Conservation (phyloP, 768 basidiomycete genomes). For the Fomitopsis serialis region DNA sequence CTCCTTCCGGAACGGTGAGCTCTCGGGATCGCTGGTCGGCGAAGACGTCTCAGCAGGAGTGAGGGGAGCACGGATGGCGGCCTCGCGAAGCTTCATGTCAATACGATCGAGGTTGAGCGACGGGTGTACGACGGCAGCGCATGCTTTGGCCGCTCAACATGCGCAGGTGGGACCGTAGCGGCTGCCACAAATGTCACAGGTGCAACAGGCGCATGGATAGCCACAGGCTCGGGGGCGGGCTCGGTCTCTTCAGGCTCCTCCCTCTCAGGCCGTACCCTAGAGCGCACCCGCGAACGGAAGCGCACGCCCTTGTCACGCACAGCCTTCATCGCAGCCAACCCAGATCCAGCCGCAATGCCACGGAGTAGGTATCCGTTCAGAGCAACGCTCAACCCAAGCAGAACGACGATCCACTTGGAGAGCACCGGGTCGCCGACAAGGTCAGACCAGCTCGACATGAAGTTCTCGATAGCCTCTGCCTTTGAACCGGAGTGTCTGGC, state of each 20-base stretch:
- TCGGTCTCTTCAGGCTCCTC: conserved; percentile 8
- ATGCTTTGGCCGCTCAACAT: conserved; percentile 4
- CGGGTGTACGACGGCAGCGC: conserved; percentile 16
- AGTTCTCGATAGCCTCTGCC: conserved; percentile 65
- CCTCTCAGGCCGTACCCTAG: conserved; percentile 12
- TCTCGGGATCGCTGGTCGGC: conserved; percentile 12
- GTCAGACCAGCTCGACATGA: conserved; percentile 86
- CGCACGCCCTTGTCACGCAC: conserved; percentile 20
- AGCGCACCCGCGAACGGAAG: conserved; percentile 19
- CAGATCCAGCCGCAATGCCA: conserved; percentile 59
- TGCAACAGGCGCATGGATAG: conserved; percentile 12
- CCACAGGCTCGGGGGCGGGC: conserved; percentile 10
- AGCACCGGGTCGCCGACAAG: conserved; percentile 93
- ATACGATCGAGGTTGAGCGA: conserved; percentile 54
- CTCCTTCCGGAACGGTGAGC: conserved; percentile 3
- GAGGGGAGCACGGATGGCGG: conserved; percentile 18
- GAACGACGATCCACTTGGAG: conserved; percentile 90
- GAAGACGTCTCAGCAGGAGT: conserved; percentile 19
- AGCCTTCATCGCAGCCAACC: conserved; percentile 20
- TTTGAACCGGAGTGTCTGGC: conserved; percentile 18
- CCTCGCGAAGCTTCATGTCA: conserved; percentile 42
- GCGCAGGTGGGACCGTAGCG: not conserved
- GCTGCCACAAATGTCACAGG: conserved; percentile 7
- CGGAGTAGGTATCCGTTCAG: conserved; percentile 93
- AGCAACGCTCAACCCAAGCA: conserved; percentile 79